These are phyloP conservation scores for Chlamydomonas sp. DNA, from an alignment of 139 green algal genomes.

Conservation along the genomic window DNA sequence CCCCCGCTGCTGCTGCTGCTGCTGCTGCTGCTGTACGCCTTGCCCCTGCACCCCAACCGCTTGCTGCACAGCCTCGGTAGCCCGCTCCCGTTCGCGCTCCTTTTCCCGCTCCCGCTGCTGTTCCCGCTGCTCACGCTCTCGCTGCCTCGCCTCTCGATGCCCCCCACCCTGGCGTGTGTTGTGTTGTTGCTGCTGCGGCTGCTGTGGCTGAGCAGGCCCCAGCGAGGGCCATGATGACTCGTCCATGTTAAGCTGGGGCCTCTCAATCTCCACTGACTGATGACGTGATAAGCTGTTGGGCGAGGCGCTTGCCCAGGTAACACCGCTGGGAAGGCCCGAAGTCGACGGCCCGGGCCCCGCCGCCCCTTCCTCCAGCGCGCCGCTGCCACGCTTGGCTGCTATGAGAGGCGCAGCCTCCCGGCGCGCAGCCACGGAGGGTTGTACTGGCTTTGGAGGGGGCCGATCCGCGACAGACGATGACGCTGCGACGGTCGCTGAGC, in stretches of 20 bases:
- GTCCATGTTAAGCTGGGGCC: slow-evolving; percentile 30
- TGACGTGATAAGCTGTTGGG: slow-evolving; percentile 13
- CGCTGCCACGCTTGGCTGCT: slow-evolving; percentile 20
- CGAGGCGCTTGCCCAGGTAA: slow-evolving; percentile 38
- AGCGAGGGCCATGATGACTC: slow-evolving; percentile 60
- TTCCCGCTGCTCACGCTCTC: neutral
- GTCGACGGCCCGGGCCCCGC: neutral
- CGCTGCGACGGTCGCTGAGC: neutral
- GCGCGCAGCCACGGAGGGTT: neutral
- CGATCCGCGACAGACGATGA: neutral
- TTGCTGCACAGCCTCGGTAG: neutral
- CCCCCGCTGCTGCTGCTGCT: slow-evolving; percentile 40
- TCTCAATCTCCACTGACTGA: slow-evolving; percentile 39
- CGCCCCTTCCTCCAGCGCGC: neutral
- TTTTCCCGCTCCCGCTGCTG: neutral
- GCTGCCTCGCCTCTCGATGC: neutral
- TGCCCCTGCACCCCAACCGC: neutral
- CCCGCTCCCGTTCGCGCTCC: neutral
- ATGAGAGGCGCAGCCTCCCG: slow-evolving; percentile 1
- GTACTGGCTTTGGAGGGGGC: neutral
- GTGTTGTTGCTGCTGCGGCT: slow-evolving; percentile 1
- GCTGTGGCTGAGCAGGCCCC: neutral
- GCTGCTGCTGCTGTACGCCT: slow-evolving; percentile 12
- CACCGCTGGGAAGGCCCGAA: slow-evolving; percentile 39
- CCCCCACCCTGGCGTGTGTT: neutral